Evolutionary conservation across 371 early-diverging fungal genomes (phyloP).

Genomic region (Mucor piriformis): DNA sequence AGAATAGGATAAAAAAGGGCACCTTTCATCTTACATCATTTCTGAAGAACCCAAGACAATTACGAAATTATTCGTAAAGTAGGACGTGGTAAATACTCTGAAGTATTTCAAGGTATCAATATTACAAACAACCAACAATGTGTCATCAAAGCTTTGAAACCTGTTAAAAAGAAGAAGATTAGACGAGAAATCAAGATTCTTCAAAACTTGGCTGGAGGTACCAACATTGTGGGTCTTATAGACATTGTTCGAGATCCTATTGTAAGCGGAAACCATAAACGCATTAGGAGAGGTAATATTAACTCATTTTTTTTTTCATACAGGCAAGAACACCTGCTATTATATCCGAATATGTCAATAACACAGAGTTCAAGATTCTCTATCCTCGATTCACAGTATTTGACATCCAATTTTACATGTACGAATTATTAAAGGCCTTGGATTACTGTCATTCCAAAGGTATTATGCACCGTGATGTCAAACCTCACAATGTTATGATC

Average conservation of each 20-base stretch:
- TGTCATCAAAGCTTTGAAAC: constrained; percentile 99
- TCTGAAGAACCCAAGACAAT: constrained; percentile 91
- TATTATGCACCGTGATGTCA: constrained; percentile 99
- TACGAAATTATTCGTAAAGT: constrained; percentile 97
- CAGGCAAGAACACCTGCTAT: constrained; percentile 95
- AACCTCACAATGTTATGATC: constrained; percentile 99
- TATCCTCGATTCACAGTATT: constrained; percentile 82
- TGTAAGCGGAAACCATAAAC: too few species aligned
- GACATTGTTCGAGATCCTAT: constrained; percentile 97
- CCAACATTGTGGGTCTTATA: constrained; percentile 90
- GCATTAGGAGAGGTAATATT: too few species aligned
- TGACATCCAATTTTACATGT: constrained; percentile 96
- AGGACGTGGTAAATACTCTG: constrained; percentile 99
- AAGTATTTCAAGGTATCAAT: constrained; percentile 97
- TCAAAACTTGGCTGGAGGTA: constrained; percentile 94
- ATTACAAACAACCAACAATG: constrained; percentile 76
- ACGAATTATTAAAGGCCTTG: constrained; percentile 96
- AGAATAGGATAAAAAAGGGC: not conserved
- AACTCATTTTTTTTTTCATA: too few species aligned
- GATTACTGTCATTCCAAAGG: constrained; percentile 99
- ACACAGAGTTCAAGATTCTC: constrained; percentile 73
- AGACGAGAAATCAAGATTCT: constrained; percentile 99
- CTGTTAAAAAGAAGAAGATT: constrained; percentile 99
- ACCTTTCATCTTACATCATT: constrained; percentile 4
- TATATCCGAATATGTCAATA: constrained; percentile 95